phyloP scores from a whole-genome alignment of 225 moss, liverwort and hornwort genomes.

The Rhytidiadelphus loreus region DNA sequence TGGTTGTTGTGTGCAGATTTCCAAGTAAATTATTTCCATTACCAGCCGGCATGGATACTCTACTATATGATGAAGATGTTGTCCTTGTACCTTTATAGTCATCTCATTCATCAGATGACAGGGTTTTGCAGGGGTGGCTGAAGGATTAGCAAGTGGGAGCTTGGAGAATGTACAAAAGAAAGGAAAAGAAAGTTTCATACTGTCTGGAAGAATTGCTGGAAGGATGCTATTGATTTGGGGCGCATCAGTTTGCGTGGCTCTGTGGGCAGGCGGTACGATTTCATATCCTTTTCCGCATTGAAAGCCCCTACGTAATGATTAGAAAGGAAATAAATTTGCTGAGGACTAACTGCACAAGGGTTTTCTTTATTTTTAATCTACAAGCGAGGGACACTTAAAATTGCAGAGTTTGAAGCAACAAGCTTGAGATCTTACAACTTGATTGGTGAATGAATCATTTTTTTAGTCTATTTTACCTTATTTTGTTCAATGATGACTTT shows the following conservation, averaged over 20 bases:
- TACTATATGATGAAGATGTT: not conserved
- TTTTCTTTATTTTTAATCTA: not conserved
- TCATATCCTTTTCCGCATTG: not conserved
- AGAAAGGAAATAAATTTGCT: not conserved
- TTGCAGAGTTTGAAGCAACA: not conserved
- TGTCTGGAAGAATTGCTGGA: constrained; percentile 7
- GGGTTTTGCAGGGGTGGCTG: constrained; percentile 39
- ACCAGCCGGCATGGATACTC: not conserved
- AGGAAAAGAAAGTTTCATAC: not conserved
- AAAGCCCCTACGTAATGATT: not conserved
- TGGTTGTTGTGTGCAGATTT: not conserved
- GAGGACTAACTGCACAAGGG: not conserved
- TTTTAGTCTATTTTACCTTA: not conserved
- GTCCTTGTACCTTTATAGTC: not conserved
- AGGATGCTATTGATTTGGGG: constrained; percentile 24
- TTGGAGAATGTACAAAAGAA: constrained; percentile 2
- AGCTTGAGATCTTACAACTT: not conserved
- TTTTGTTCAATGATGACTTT: not conserved
- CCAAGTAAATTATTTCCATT: not conserved
- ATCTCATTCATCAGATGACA: constrained; percentile 41
- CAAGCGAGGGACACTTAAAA: not conserved
- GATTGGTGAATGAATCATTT: not conserved
- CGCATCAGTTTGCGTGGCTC: constrained; percentile 15
- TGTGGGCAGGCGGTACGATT: constrained; percentile 28
- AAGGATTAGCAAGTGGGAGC: constrained; percentile 5